phyloP scores from a whole-genome alignment of 495 filamentous ascomycete species.

The Tuber brumale region DNA sequence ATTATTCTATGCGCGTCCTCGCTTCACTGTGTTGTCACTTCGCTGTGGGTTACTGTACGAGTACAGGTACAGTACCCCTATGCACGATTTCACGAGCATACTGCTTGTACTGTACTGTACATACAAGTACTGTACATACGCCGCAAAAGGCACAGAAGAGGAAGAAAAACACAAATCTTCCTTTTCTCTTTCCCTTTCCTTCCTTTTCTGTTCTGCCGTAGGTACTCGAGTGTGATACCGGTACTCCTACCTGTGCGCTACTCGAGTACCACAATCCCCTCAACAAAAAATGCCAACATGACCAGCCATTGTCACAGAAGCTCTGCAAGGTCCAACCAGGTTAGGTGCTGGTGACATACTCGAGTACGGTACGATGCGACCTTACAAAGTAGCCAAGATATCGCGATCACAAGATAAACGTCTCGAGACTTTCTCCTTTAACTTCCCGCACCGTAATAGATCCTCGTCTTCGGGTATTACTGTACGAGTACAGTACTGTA shows the following conservation, averaged over 20 bases:
- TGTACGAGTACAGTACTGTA: too few species aligned
- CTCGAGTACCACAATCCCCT: not conserved
- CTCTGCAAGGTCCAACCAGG: not conserved
- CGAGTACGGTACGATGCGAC: not conserved
- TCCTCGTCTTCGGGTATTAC: not conserved
- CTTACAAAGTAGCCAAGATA: not conserved
- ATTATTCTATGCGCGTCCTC: too few species aligned
- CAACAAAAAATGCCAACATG: not conserved
- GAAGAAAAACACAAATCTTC: not conserved
- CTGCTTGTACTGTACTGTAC: too few species aligned
- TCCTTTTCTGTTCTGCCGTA: not conserved
- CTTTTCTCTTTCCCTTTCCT: not conserved
- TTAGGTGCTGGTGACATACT: not conserved
- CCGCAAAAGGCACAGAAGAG: not conserved
- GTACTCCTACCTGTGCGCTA: not conserved
- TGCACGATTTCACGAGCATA: not conserved
- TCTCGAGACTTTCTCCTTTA: not conserved
- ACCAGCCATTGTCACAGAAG: not conserved
- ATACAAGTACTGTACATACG: not conserved
- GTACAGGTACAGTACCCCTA: not conserved
- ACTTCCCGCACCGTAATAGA: not conserved
- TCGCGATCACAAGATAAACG: not conserved
- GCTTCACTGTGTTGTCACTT: too few species aligned
- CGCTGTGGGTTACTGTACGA: too few species aligned
- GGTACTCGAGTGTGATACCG: not conserved